Evolutionary conservation across 1,284 basidiomycete genomes (phyloP).

Genomic region (Trametes hirsuta): DNA sequence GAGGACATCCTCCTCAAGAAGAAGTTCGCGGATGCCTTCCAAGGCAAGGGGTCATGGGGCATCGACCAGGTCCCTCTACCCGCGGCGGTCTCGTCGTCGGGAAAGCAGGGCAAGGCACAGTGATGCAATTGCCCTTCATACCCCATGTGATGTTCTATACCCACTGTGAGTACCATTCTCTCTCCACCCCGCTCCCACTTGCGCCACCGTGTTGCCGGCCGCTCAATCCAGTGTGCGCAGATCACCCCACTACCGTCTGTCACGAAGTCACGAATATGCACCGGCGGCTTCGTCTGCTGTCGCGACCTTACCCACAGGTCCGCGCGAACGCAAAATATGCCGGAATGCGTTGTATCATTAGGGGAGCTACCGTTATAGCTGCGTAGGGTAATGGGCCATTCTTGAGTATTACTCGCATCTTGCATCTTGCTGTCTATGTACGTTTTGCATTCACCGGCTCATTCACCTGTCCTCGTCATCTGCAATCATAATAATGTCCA

Average conservation of each 20-base stretch:
- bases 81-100: constrained; percentile 16
- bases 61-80: constrained; percentile 33
- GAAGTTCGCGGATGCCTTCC: constrained; percentile 36
- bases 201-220: constrained; percentile 8
- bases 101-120: constrained; percentile 25
- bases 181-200: constrained; percentile 13
- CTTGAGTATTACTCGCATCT: constrained; percentile 18
- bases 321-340: constrained; percentile 17
- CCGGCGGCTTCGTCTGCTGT: constrained; percentile 3
- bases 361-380: constrained; percentile 20
- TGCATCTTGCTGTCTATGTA: constrained; percentile 18
- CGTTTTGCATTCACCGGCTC: constrained; percentile 12
- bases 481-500: constrained; percentile 21
- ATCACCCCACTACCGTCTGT: constrained; percentile 15
- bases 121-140: constrained; percentile 26
- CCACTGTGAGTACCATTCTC: constrained; percentile 24
- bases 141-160: constrained; percentile 31
- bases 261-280: constrained; percentile 17
- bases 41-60: constrained; percentile 39
- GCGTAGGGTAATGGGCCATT: constrained; percentile 26
- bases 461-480: constrained; percentile 7
- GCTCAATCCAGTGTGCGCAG: constrained; percentile 18
- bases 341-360: constrained; percentile 24
- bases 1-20: constrained; percentile 57
- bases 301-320: constrained; percentile 16